These are phyloP conservation scores for Wickerhamomyces rabaulensis DNA, from an alignment of 805 yeast genomes.

Conservation along the genomic window DNA sequence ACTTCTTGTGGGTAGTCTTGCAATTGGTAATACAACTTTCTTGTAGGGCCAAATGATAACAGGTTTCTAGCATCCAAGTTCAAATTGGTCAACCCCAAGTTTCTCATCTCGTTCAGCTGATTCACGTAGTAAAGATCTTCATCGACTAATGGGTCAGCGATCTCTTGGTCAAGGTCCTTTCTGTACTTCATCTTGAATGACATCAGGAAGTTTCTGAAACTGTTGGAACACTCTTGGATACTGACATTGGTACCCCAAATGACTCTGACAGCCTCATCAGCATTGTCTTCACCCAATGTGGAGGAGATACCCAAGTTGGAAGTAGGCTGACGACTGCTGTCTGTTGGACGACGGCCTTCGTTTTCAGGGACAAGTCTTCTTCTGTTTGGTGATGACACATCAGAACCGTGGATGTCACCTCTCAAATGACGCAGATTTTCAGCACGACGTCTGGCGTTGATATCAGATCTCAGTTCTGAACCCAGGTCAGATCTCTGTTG, in stretches of 20 bases:
- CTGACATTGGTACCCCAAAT: constrained; percentile 99
- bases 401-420: constrained; percentile 75
- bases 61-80: constrained; percentile 82
- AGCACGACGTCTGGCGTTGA: constrained; percentile 32
- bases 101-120: constrained; percentile 68
- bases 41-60: constrained; percentile 67
- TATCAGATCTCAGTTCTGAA: constrained; percentile 41
- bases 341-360: constrained; percentile 2
- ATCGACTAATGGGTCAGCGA: constrained; percentile 46
- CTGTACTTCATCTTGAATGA: constrained; percentile 77
- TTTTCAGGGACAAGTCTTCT: constrained; percentile 55
- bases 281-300: constrained; percentile 25
- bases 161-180: constrained; percentile 36
- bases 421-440: constrained; percentile 51
- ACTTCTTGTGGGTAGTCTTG: constrained; percentile 95
- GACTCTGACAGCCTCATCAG: constrained; percentile 77
- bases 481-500: constrained; percentile 25
- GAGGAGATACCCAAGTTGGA: constrained; percentile 20
- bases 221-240: constrained; percentile 77
- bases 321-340: constrained; percentile 20
- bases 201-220: constrained; percentile 79
- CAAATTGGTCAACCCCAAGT: constrained; percentile 73
- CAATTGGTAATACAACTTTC: constrained; percentile 77
- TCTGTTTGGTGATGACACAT: constrained; percentile 62
- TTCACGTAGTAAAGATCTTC: constrained; percentile 71